Percentiles rank a stretch among this genome's conserved stretches.
Conservation (phyloP, 345 rosid genomes). For the Mallotus nudiflorus region DNA sequence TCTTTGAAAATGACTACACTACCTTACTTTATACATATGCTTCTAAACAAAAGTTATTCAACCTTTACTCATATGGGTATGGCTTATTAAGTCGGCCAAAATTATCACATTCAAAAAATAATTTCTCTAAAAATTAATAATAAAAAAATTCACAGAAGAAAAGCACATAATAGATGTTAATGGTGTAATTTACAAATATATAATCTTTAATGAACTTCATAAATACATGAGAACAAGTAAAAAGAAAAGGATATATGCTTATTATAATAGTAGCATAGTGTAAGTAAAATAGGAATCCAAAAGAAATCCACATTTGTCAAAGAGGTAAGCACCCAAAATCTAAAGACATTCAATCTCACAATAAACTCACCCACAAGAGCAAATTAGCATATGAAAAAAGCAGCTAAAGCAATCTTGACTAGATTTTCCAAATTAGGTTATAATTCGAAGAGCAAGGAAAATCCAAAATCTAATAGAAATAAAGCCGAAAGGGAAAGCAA, state of each 20-base stretch:
- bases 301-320: conserved; percentile 24
- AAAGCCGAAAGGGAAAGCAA: background rate
- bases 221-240: conserved; percentile 7
- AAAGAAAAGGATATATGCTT: conserved; percentile 4
- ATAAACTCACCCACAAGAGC: conserved; percentile 4
- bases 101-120: background rate
- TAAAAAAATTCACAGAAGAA: conserved; percentile 1
- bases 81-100: conserved; percentile 7
- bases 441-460: conserved; percentile 3
- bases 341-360: conserved; percentile 11
- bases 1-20: conserved; percentile 28
- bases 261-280: background rate
- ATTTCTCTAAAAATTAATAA: background rate
- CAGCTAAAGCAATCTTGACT: conserved; percentile 15
- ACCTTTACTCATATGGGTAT: conserved; percentile 14
- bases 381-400: conserved; percentile 11
- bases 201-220: conserved; percentile 6
- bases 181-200: background rate
- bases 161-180: background rate
- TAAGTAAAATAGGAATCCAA: conserved; percentile 17
- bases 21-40: conserved; percentile 6
- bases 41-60: conserved; percentile 14
- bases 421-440: conserved; percentile 18
- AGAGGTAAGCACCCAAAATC: conserved; percentile 22
- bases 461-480: conserved; percentile 23